Base-by-base conservation (phyloP, 352 stramenopile species). In the Phytophthora boehmeriae region DNA sequence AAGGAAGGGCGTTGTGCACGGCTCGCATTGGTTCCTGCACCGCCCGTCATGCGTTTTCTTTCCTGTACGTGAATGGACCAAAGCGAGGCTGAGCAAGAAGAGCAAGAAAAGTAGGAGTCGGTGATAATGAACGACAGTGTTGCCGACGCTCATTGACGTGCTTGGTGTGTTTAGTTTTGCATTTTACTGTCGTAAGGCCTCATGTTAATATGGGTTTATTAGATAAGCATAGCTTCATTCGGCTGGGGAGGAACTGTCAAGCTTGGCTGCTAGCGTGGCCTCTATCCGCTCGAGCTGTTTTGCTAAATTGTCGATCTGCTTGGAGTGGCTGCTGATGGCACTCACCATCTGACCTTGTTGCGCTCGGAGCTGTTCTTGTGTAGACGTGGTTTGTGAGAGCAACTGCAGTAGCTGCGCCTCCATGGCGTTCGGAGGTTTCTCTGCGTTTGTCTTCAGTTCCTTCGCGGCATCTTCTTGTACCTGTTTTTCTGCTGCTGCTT, bases 221-320 rank as follows among this genome's bases (percentile, higher is more conserved):
- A 65, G 47, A 65, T 69, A 44, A 20, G 20, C 2, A 11, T 36
- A 30, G 25, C 9, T 9, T 49, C 65, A 70, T 14, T 62, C 50
- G 13, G 47, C 54, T 54, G 16, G 42, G 17, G 16, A 27, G 59
- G 47, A 48, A 11, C 44, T 32, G 54, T 59, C 80, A 32, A 91
- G 66, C 55, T 90, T 92, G 42, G 72, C 71, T 9, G 78, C 68
- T 19, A 92, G 63, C 23, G 81, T 88, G 34, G 59, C 75, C 66
- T 95, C 86, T 75, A 95, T 93, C 30, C 82, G 68, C 59, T 90
- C 80, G 44, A 95, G 70, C 39, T 95, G 84, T 68, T 93, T 90
- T 35, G 86, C 78, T 23, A 95, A 62, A 39, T 88, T 75, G 63
- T 76, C 76, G 48, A 93, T 93, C 72, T 95, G 83, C 58, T 92